Evolutionary conservation across 2,329 filamentous ascomycete genomes (phyloP), one percentile per base, ranked within the genome.

Genomic region (Calycina herbarum): DNA sequence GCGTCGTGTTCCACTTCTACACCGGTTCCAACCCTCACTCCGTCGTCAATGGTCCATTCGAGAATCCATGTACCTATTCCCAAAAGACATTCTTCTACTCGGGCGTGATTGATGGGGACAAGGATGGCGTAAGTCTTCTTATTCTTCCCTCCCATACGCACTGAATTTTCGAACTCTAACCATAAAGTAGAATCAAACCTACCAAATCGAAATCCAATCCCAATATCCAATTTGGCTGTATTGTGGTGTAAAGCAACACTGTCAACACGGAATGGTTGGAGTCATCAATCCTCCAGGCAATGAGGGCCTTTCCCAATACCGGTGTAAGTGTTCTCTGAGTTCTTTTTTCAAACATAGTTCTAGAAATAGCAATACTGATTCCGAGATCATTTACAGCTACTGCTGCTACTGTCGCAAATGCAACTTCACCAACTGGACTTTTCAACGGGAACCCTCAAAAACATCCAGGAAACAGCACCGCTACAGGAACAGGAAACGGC

Each of bases 21-120:
- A 85, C 80, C 76, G 79, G 80, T 65, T 78, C 82, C 8, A 76
- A 71, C 66, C 84, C 83, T 76, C 83, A 85, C 78, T 79, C 79
- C 51, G 76, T 85, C 56, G 78, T 76, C 8, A 73, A 78, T 65
- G 69, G 70, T 51, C 68, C 71, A 27, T 77, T 77, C 57, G 68
- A 67, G 5, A 68, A 63, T 15, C 76, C 77, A 3, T 78, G 77
- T 63, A 27, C 62, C 33, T 63, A 56, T 2, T 5, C 20, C 10
- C 17, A 48, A 48, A 15, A n/a, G n/a, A n/a, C 45, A n/a, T 3
- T 51, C 17, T 72, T 73, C 67, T 72, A 62, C 54, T 72, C 70
- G 1, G 70, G 68, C 1, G 66, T 57, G 6, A 62, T 68, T 13
- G 15, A 10, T 4, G 71, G 69, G 20, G 62, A 66, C 58, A n/a